Conservation (phyloP, 1,284 basidiomycete species). For the Irpex lacteus region DNA sequence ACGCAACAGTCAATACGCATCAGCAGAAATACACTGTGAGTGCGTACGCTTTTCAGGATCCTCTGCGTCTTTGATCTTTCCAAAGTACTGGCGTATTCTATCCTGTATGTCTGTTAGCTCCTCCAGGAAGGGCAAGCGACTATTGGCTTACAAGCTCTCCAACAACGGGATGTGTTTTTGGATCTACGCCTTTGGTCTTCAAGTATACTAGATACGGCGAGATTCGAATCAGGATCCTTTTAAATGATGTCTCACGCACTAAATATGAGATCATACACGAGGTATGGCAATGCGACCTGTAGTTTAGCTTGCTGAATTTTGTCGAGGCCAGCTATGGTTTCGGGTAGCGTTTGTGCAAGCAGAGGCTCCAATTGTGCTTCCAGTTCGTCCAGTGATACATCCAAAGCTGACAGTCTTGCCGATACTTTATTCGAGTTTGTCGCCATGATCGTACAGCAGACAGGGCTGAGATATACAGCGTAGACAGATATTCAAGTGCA, state of each 20-base stretch:
- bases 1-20: not conserved
- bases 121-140: not conserved
- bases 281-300: constrained; percentile 70
- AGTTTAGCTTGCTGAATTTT: constrained; percentile 79
- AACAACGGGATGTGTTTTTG: constrained; percentile 72
- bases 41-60: constrained; percentile 57
- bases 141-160: constrained; percentile 47
- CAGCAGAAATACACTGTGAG: not conserved
- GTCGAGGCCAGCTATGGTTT: constrained; percentile 61
- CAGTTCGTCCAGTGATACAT: constrained; percentile 60
- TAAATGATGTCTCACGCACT: constrained; percentile 42
- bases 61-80: constrained; percentile 75
- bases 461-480: not conserved
- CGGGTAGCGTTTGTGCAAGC: constrained; percentile 60
- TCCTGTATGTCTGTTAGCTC: constrained; percentile 42
- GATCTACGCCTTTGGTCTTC: constrained; percentile 73
- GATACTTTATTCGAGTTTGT: constrained; percentile 55
- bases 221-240: constrained; percentile 8
- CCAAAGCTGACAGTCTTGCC: constrained; percentile 48
- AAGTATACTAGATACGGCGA: constrained; percentile 41
- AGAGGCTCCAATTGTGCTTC: constrained; percentile 63
- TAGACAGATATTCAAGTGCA: too few relatives aligned
- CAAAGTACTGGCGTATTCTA: constrained; percentile 73
- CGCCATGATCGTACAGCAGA: constrained; percentile 38
- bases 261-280: constrained; percentile 82